Conservation (phyloP, 768 basidiomycete genomes). For the Amanita polypyramis region DNA sequence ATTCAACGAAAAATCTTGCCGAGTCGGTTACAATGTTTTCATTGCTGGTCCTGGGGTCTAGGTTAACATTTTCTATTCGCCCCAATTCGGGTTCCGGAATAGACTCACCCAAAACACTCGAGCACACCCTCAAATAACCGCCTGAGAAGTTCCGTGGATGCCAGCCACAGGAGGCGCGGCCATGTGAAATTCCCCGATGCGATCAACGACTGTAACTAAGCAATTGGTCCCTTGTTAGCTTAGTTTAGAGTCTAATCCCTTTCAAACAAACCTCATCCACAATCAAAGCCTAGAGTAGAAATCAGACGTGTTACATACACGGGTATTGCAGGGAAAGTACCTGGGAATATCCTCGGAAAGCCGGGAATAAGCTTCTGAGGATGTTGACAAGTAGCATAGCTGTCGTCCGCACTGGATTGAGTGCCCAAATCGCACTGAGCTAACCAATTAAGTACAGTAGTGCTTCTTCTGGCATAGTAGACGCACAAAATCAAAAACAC, state of each 20-base stretch:
- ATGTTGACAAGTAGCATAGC: slow-evolving; percentile 65
- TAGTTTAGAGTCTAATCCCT: slow-evolving; percentile 7
- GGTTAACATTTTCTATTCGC: slow-evolving; percentile 7
- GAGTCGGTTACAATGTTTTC: slow-evolving; percentile 67
- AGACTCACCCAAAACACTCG: slow-evolving; percentile 64
- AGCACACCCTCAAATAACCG: slow-evolving; percentile 54
- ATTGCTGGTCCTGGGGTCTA: slow-evolving; percentile 45
- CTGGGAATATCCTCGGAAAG: slow-evolving; percentile 79
- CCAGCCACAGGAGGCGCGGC: slow-evolving; percentile 46
- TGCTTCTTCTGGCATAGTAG: slow-evolving; percentile 7
- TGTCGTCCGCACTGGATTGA: slow-evolving; percentile 62
- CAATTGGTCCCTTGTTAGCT: not conserved
- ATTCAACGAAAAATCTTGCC: slow-evolving; percentile 65
- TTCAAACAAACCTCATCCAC: slow-evolving; percentile 61
- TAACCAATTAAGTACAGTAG: slow-evolving; percentile 13
- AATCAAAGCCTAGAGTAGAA: slow-evolving; percentile 46
- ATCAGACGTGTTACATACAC: slow-evolving; percentile 14
- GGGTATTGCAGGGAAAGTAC: slow-evolving; percentile 19
- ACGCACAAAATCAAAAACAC: slow-evolving; percentile 44
- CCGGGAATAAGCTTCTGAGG: slow-evolving; percentile 66
- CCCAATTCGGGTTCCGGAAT: slow-evolving; percentile 9
- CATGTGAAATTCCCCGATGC: slow-evolving; percentile 66
- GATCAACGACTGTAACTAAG: slow-evolving; percentile 59
- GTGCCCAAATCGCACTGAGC: slow-evolving; percentile 32
- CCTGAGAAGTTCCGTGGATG: slow-evolving; percentile 54